Evolutionary conservation across 441 rosid genomes (phyloP).

Genomic region (Hura crepitans): DNA sequence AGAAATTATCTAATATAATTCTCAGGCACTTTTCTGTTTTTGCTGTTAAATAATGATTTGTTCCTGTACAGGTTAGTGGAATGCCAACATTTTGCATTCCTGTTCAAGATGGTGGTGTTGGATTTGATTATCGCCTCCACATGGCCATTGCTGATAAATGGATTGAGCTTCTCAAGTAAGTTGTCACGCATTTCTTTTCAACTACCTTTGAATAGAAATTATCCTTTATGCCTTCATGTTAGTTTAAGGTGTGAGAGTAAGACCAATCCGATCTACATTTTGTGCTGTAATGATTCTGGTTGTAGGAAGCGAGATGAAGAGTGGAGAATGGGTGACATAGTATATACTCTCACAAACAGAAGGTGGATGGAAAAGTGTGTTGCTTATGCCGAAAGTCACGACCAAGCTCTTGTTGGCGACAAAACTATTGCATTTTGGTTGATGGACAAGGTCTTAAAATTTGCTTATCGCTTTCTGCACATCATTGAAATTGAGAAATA

Average conservation of each 20-base stretch:
- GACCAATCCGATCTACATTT: background rate
- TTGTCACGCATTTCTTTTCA: background rate
- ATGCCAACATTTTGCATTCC: constrained; percentile 97
- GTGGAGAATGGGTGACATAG: constrained; percentile 79
- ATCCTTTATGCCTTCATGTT: constrained; percentile 3
- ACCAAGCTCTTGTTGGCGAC: constrained; percentile 98
- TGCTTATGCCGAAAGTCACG: constrained; percentile 93
- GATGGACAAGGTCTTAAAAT: constrained; percentile 78
- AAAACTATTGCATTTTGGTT: constrained; percentile 97
- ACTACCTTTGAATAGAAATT: constrained; percentile 14
- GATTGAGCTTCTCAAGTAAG: constrained; percentile 93
- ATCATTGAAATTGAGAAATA: background rate
- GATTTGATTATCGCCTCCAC: constrained; percentile 96
- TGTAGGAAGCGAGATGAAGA: constrained; percentile 81
- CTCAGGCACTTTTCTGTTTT: background rate
- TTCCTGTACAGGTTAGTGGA: constrained; percentile 76
- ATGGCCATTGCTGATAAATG: constrained; percentile 99
- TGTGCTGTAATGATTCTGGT: constrained; percentile 20
- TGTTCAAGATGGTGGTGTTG: constrained; percentile 88
- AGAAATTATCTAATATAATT: constrained; percentile 2
- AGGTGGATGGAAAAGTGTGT: constrained; percentile 93
- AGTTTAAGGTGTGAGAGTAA: background rate
- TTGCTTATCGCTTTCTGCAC: constrained; percentile 7
- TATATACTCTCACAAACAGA: constrained; percentile 77
- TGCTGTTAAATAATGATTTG: constrained; percentile 9